Percentiles rank a stretch among this genome's conserved stretches.
Evolutionary conservation across 139 green algal genomes (phyloP).

Genomic region (Chlorella sp.): DNA sequence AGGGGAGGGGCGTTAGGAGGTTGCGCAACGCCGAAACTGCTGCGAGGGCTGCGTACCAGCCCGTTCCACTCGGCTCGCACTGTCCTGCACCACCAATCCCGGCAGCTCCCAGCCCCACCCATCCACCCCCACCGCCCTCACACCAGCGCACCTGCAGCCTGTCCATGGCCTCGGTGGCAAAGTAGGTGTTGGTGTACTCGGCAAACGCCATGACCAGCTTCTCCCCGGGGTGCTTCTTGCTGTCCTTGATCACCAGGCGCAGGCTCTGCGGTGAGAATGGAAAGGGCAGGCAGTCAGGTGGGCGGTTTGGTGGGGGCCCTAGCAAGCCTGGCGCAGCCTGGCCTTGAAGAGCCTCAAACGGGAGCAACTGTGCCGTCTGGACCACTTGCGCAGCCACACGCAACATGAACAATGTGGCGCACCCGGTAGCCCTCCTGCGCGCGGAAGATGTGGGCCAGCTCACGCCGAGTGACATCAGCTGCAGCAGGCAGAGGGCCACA

Average conservation of each 20-base stretch:
- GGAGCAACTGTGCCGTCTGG: no score
- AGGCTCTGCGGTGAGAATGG: slow-evolving; percentile 40
- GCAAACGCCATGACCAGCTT: slow-evolving; percentile 59
- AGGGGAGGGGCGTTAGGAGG: no score
- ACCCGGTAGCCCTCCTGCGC: slow-evolving; percentile 72
- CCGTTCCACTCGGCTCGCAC: no score
- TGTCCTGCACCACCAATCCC: no score
- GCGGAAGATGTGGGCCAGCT: slow-evolving; percentile 80
- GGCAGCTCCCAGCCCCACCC: no score
- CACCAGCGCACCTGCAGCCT: slow-evolving; percentile 38
- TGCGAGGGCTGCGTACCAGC: no score
- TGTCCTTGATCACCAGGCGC: slow-evolving; percentile 63
- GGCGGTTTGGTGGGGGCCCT: no score
- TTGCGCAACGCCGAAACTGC: no score
- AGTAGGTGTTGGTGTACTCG: slow-evolving; percentile 50
- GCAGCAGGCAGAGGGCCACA: not conserved
- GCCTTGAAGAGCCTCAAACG: no score
- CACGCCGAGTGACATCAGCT: slow-evolving; percentile 61
- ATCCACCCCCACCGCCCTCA: no score
- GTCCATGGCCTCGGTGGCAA: slow-evolving; percentile 46
- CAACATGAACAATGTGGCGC: not conserved
- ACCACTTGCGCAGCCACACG: no score
- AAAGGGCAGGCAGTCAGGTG: not conserved
- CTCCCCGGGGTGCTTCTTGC: slow-evolving; percentile 36
- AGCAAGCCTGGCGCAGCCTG: no score